Evolutionary conservation across 768 basidiomycete genomes (phyloP).

Genomic region (Termitomyces bulborhizus): DNA sequence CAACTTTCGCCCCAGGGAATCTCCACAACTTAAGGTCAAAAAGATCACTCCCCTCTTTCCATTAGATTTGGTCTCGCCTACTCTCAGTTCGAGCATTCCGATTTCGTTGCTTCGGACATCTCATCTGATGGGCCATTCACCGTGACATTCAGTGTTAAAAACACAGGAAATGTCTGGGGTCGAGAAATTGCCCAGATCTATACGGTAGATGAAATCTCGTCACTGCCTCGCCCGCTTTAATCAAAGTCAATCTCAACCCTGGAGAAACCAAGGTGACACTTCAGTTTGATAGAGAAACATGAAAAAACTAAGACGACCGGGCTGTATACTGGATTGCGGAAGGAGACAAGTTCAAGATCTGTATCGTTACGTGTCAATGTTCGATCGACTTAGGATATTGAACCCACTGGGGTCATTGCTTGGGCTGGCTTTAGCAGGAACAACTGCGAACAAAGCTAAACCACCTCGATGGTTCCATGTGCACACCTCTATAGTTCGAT

Average conservation of each 20-base stretch:
- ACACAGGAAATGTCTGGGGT: constrained; percentile 32
- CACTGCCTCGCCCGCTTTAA: constrained; percentile 19
- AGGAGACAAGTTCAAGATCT: constrained; percentile 37
- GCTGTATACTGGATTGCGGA: constrained; percentile 40
- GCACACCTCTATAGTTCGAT: too few species aligned
- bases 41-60: constrained; percentile 42
- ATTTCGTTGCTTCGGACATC: constrained; percentile 28
- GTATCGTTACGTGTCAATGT: constrained; percentile 39
- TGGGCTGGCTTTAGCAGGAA: constrained; percentile 32
- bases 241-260: constrained; percentile 37
- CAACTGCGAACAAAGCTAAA: too few species aligned
- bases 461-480: background rate
- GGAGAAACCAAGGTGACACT: constrained; percentile 31
- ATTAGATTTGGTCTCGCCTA: constrained; percentile 50
- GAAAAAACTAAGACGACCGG: constrained; percentile 43
- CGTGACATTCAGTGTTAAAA: constrained; percentile 38
- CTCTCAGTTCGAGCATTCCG: constrained; percentile 48
- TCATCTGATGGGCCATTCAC: constrained; percentile 28
- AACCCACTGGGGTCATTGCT: constrained; percentile 26
- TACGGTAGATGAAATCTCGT: constrained; percentile 29
- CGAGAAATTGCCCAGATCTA: constrained; percentile 45
- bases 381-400: constrained; percentile 26
- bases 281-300: constrained; percentile 38
- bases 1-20: constrained; percentile 28
- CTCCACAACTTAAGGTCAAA: constrained; percentile 43